These are phyloP conservation scores for Astragalus glycyphyllos DNA, from an alignment of 306 rosid species.

Conservation along the genomic window DNA sequence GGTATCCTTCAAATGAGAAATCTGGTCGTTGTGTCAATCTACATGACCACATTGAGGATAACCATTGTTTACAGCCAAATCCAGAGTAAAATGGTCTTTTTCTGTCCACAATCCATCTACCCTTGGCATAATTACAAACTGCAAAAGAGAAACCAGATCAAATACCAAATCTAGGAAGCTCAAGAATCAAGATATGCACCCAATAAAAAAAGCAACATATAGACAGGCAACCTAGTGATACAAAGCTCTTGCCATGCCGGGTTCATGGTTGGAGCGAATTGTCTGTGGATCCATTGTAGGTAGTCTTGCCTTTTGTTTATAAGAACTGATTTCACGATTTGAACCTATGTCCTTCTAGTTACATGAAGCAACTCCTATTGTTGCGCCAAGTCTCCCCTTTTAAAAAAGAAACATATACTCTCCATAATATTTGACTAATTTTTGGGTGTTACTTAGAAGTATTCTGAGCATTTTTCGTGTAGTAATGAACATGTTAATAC, in stretches of 20 bases:
- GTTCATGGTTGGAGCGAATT: background rate
- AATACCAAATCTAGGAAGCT: slow-evolving; percentile 15
- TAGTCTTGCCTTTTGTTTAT: too few relatives aligned
- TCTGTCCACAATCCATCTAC: slow-evolving; percentile 79
- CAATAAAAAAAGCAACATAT: background rate
- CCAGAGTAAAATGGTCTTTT: slow-evolving; percentile 78
- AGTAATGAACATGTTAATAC: slow-evolving; percentile 8
- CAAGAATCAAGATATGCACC: slow-evolving; percentile 9
- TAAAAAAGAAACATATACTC: background rate
- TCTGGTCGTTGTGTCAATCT: slow-evolving; percentile 73
- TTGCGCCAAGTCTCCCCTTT: too few relatives aligned
- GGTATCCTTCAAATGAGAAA: slow-evolving; percentile 79
- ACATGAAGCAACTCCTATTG: too few relatives aligned
- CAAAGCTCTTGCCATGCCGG: background rate
- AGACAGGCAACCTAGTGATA: background rate
- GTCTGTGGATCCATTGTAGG: background rate
- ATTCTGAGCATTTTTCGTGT: background rate
- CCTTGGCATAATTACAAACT: slow-evolving; percentile 85
- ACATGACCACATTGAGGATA: slow-evolving; percentile 86
- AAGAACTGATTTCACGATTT: too few relatives aligned
- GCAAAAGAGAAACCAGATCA: slow-evolving; percentile 46
- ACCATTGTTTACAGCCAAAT: slow-evolving; percentile 72
- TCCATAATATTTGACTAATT: background rate
- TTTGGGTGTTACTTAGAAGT: background rate
- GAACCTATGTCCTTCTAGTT: too few relatives aligned